Evolutionary conservation across 2,329 filamentous ascomycete genomes (phyloP).

Genomic region (Xylaria polymorpha): DNA sequence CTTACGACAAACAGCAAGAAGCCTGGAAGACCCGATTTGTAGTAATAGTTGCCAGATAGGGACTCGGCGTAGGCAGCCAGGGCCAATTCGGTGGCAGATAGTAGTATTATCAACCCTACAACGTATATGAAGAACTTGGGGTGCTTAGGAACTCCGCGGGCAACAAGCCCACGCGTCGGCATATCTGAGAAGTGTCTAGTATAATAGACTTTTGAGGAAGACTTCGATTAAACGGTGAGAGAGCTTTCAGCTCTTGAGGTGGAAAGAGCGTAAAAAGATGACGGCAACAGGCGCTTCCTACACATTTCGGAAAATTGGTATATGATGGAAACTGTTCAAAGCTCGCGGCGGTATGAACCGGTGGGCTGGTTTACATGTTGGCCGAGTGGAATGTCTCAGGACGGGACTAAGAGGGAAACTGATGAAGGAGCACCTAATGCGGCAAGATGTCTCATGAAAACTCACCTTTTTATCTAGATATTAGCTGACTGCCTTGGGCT

Average conservation of each 20-base stretch:
- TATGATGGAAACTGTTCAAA: background rate
- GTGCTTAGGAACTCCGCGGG: constrained; percentile 52
- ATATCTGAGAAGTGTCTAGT: constrained; percentile 32
- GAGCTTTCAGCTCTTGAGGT: background rate
- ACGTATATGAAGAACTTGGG: constrained; percentile 55
- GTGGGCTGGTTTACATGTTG: constrained; percentile 2
- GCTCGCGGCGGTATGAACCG: background rate
- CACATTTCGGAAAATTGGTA: background rate
- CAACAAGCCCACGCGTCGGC: constrained; percentile 50
- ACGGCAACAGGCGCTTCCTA: background rate
- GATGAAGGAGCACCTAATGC: background rate
- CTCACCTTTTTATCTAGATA: background rate
- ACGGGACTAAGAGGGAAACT: constrained; percentile 1
- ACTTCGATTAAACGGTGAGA: background rate
- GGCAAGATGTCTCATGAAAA: constrained; percentile 11
- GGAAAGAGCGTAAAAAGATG: background rate
- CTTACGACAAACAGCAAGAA: constrained; percentile 62
- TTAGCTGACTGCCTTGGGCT: constrained; percentile 10
- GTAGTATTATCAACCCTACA: constrained; percentile 53
- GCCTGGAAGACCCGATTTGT: constrained; percentile 52
- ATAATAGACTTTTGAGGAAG: constrained; percentile 1
- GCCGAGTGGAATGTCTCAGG: constrained; percentile 8
- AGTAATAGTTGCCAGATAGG: constrained; percentile 47
- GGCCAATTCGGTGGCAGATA: constrained; percentile 56
- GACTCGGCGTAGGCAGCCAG: constrained; percentile 56